These are phyloP conservation scores for Exophiala lecanii-corni DNA, from an alignment of 2,329 filamentous ascomycete genomes.

Conservation along the genomic window DNA sequence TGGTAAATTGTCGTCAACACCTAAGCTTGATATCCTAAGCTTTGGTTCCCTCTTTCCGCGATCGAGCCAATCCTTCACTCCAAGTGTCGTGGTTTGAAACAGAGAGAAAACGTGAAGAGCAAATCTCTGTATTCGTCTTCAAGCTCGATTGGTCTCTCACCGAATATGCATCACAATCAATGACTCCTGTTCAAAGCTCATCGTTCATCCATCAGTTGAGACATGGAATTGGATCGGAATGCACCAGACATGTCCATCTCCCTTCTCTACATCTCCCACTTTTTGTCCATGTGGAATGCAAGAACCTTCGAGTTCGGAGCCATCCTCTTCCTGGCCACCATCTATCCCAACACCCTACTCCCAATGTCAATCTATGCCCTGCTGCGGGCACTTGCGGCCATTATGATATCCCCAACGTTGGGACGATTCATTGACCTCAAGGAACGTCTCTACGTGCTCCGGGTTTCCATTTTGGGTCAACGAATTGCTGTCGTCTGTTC, in stretches of 20 bases:
- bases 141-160: too few relatives aligned
- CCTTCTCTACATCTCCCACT: slow-evolving; percentile 54
- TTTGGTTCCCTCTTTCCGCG: too few relatives aligned
- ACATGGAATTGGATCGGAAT: too few relatives aligned
- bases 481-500: slow-evolving; percentile 13
- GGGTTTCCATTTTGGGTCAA: slow-evolving; percentile 44
- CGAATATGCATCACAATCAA: too few relatives aligned
- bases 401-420: slow-evolving; percentile 55
- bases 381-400: slow-evolving; percentile 53
- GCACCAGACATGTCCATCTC: neutral
- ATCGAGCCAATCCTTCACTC: too few relatives aligned
- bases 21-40: too few relatives aligned
- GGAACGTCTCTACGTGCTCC: slow-evolving; percentile 48
- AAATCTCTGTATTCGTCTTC: too few relatives aligned
- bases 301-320: slow-evolving; percentile 61
- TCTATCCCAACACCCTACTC: slow-evolving; percentile 57
- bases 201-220: too few relatives aligned
- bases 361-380: slow-evolving; percentile 67
- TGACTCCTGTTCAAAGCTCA: too few relatives aligned
- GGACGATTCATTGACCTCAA: slow-evolving; percentile 56
- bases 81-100: too few relatives aligned
- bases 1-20: too few relatives aligned
- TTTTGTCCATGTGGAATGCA: slow-evolving; percentile 61
- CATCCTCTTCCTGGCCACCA: slow-evolving; percentile 54
- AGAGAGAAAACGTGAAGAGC: too few relatives aligned